Evolutionary conservation across 2,329 filamentous ascomycete species (phyloP).

Genomic region (Claviceps sp.): DNA sequence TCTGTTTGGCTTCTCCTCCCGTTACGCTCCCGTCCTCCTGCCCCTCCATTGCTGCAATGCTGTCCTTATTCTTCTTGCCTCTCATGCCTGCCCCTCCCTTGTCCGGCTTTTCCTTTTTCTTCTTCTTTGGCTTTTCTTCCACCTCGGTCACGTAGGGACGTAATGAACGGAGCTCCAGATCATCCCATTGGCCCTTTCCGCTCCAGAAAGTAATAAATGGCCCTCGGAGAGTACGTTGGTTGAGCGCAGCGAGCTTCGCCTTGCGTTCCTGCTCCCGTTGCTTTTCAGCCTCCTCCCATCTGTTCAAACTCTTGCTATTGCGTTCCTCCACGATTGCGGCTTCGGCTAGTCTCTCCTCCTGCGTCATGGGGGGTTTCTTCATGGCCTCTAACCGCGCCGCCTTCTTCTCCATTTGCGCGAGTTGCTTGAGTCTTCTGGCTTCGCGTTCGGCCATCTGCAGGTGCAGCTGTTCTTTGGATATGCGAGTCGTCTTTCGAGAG

Average conservation of each 20-base stretch:
- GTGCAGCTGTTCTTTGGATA: conserved; percentile 49
- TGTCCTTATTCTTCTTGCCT: conserved; percentile 17
- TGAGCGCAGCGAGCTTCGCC: conserved; percentile 72
- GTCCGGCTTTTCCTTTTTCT: conserved; percentile 34
- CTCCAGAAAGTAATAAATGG: conserved; percentile 90
- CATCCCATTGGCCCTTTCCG: conserved; percentile 70
- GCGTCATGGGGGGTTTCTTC: conserved; percentile 73
- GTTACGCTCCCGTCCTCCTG: not conserved
- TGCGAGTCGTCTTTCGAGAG: conserved; percentile 41
- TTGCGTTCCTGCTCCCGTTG: conserved; percentile 72
- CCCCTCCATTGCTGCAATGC: conserved; percentile 8
- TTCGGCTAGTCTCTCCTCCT: conserved; percentile 71
- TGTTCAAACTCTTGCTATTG: conserved; percentile 80
- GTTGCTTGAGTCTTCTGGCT: conserved; percentile 54
- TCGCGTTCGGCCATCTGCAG: conserved; percentile 64
- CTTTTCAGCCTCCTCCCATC: conserved; percentile 90
- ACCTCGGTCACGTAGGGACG: conserved; percentile 52
- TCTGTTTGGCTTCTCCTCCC: conserved; percentile 1
- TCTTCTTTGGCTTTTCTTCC: conserved; percentile 49
- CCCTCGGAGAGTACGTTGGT: conserved; percentile 74
- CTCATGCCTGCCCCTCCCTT: conserved; percentile 17
- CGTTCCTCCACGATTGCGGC: conserved; percentile 71
- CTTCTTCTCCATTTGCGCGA: conserved; percentile 53
- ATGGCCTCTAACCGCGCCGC: conserved; percentile 58
- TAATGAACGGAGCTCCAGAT: conserved; percentile 58